Percentiles rank a stretch among this genome's conserved stretches.
phyloP scores from a whole-genome alignment of 2,329 filamentous ascomycete species.

The Lanzia echinophila region DNA sequence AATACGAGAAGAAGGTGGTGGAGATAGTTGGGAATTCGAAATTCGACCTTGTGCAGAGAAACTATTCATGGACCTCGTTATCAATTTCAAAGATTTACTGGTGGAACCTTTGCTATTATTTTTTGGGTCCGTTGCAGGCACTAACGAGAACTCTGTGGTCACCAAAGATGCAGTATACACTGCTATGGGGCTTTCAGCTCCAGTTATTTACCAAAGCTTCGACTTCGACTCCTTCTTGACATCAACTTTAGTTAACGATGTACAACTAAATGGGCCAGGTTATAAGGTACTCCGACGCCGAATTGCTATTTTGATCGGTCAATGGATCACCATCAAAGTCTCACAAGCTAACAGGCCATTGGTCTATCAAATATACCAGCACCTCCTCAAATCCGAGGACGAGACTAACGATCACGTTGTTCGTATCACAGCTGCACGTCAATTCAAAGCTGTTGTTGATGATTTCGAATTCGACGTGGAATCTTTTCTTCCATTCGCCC shows the following conservation, averaged over 20 bases:
- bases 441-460: constrained; percentile 73
- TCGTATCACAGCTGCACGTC: constrained; percentile 80
- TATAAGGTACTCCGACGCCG: constrained; percentile 82
- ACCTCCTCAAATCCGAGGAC: constrained; percentile 73
- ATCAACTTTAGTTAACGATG: constrained; percentile 69
- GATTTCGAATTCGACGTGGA: constrained; percentile 75
- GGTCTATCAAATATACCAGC: constrained; percentile 83
- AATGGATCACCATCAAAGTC: constrained; percentile 81
- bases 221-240: constrained; percentile 79
- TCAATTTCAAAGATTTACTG: constrained; percentile 78
- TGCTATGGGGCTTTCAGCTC: constrained; percentile 78
- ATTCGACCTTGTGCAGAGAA: constrained; percentile 90
- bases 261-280: constrained; percentile 53
- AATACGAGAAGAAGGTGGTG: constrained; percentile 75
- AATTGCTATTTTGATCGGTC: constrained; percentile 79
- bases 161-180: constrained; percentile 94
- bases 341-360: constrained; percentile 60
- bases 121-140: constrained; percentile 69
- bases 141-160: constrained; percentile 57
- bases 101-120: constrained; percentile 74
- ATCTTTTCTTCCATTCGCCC: constrained; percentile 69
- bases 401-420: constrained; percentile 85
- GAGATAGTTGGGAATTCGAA: constrained; percentile 85
- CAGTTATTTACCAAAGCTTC: constrained; percentile 65
- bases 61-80: constrained; percentile 84